Percentiles rank a stretch among this genome's conserved stretches.
Evolutionary conservation across 768 basidiomycete genomes (phyloP).

Genomic region (Tephrocybe sp.): DNA sequence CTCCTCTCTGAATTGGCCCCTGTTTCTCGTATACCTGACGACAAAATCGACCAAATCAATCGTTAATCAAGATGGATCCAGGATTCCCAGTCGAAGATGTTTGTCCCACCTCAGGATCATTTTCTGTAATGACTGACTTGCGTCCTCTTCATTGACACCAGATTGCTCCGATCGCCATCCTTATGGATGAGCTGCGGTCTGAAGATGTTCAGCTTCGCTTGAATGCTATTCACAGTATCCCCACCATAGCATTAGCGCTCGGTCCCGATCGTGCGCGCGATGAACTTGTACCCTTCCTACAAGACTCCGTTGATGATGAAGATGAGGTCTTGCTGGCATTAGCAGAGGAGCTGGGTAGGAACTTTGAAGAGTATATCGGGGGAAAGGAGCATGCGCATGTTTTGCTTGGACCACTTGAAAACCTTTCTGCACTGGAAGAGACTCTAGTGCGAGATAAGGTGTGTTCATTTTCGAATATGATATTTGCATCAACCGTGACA

Average conservation of each 20-base stretch:
- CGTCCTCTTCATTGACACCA: constrained; percentile 27
- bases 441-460: constrained; percentile 98
- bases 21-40: neutral
- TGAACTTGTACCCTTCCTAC: constrained; percentile 94
- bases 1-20: neutral
- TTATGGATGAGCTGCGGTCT: constrained; percentile 97
- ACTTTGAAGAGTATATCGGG: constrained; percentile 93
- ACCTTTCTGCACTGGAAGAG: constrained; percentile 95
- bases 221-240: constrained; percentile 95
- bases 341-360: constrained; percentile 91
- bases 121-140: constrained; percentile 10
- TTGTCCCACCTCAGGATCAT: constrained; percentile 28
- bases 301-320: constrained; percentile 99
- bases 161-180: constrained; percentile 93
- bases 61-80: constrained; percentile 52
- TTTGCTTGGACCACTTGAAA: constrained; percentile 89
- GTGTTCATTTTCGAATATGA: constrained; percentile 17
- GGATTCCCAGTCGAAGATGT: constrained; percentile 72
- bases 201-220: constrained; percentile 96
- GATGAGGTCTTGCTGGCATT: constrained; percentile 96
- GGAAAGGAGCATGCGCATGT: constrained; percentile 86
- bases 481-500: constrained; percentile 10
- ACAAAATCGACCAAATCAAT: neutral
- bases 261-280: constrained; percentile 94
- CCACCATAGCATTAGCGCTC: constrained; percentile 95